Evolutionary conservation across 768 basidiomycete genomes (phyloP).

Genomic region (Pholiota conissans): DNA sequence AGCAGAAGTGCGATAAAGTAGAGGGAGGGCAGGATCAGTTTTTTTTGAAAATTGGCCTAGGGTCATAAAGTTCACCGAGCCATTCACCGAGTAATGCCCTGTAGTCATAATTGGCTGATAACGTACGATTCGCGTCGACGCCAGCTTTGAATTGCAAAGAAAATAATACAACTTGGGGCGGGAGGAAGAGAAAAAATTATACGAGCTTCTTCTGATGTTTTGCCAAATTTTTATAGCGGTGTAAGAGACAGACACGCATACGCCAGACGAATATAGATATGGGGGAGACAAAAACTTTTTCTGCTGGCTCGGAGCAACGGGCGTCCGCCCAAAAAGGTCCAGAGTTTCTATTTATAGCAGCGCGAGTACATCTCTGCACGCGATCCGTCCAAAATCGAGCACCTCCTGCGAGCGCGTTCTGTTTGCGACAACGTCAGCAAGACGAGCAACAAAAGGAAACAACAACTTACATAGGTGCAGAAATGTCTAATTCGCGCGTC

Average conservation of each 20-base stretch:
- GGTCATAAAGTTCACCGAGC: slow-evolving; percentile 44
- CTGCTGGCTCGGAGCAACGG: slow-evolving; percentile 40
- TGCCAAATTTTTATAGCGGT: slow-evolving; percentile 12
- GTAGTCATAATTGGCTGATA: slow-evolving; percentile 31
- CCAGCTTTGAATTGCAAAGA: slow-evolving; percentile 8
- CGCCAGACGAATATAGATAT: slow-evolving; percentile 21
- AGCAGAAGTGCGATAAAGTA: slow-evolving; percentile 8
- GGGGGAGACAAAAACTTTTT: slow-evolving; percentile 43
- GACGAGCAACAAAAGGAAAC: slow-evolving; percentile 16
- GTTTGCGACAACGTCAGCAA: slow-evolving; percentile 21
- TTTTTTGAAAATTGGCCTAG: slow-evolving; percentile 15
- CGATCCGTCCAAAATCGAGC: slow-evolving; percentile 55
- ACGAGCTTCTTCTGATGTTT: slow-evolving; percentile 9
- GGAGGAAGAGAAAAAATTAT: slow-evolving; percentile 9
- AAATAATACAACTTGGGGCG: slow-evolving; percentile 3
- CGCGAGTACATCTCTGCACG: slow-evolving; percentile 53
- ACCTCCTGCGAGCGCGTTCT: slow-evolving; percentile 49
- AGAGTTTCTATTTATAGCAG: slow-evolving; percentile 34
- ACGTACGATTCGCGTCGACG: slow-evolving; percentile 17
- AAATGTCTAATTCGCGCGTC: slow-evolving; percentile 24
- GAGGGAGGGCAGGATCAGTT: slow-evolving; percentile 19
- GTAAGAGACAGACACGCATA: slow-evolving; percentile 17
- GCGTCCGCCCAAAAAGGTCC: slow-evolving; percentile 27
- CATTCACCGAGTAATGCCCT: slow-evolving; percentile 57
- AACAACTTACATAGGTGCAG: slow-evolving; percentile 48